Evolutionary conservation across 805 yeast species (phyloP).

Genomic region (Priceomyces medius): DNA sequence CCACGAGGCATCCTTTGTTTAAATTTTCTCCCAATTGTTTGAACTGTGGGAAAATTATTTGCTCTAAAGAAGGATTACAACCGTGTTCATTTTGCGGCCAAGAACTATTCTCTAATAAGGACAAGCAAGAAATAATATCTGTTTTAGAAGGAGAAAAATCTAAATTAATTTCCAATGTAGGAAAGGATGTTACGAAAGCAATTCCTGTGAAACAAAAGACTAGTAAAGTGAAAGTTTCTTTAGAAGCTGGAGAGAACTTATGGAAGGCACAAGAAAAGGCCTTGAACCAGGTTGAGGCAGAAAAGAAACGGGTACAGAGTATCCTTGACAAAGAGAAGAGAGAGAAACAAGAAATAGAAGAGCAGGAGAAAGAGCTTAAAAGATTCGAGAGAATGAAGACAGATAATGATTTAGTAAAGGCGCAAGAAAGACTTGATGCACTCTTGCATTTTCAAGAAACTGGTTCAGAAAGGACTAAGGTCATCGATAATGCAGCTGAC

Average conservation of each 20-base stretch:
- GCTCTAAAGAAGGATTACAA: constrained; percentile 85
- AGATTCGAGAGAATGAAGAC: constrained; percentile 39
- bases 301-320: constrained; percentile 24
- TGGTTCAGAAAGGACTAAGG: constrained; percentile 85
- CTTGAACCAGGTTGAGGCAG: constrained; percentile 57
- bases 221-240: constrained; percentile 53
- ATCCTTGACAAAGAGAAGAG: constrained; percentile 17
- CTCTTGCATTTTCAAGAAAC: constrained; percentile 79
- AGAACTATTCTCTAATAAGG: constrained; percentile 62
- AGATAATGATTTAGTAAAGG: constrained; percentile 61
- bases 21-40: constrained; percentile 92
- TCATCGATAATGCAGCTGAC: constrained; percentile 92
- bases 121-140: constrained; percentile 54
- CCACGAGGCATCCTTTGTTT: constrained; percentile 80
- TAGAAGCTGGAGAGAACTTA: constrained; percentile 59
- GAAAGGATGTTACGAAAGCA: constrained; percentile 14
- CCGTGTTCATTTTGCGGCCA: constrained; percentile 84
- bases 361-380: constrained; percentile 41
- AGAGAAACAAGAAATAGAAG: constrained; percentile 33
- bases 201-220: constrained; percentile 27
- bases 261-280: constrained; percentile 68
- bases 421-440: constrained; percentile 71
- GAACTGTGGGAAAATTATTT: constrained; percentile 91
- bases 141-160: constrained; percentile 55
- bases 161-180: constrained; percentile 29